Percentiles rank a stretch among this genome's conserved stretches.
phyloP scores from a whole-genome alignment of 306 rosid genomes.

The Pachyrhizus erosus region DNA sequence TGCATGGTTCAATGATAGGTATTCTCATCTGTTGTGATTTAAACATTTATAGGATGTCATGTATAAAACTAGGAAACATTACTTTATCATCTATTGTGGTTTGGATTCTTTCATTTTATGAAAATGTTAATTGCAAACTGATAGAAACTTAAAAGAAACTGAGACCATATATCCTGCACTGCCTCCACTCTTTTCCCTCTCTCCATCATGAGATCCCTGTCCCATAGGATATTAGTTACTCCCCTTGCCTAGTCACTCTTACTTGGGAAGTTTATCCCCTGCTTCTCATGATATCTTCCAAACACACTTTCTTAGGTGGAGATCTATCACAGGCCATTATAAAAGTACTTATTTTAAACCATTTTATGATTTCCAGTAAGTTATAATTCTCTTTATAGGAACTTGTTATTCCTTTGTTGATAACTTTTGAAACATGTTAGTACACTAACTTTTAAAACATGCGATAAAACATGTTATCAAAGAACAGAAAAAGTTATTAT shows the following conservation, averaged over 20 bases:
- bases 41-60: not conserved
- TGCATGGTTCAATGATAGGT: not conserved
- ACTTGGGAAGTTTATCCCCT: not conserved
- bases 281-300: not conserved
- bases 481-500: not conserved
- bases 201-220: not conserved
- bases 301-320: not conserved
- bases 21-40: not conserved
- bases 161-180: not conserved
- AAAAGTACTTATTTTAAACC: not conserved
- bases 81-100: slow-evolving; percentile 7
- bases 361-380: not conserved
- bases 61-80: not conserved
- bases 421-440: not conserved
- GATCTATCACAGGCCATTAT: not conserved
- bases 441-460: slow-evolving; percentile 12
- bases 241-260: not conserved
- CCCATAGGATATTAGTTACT: slow-evolving; percentile 13
- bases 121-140: not conserved
- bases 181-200: not conserved
- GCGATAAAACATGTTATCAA: not conserved
- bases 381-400: not conserved
- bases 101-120: not conserved
- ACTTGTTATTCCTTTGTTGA: not conserved
- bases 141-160: not conserved